These are phyloP conservation scores for Astrocystis sublimbata DNA, from an alignment of 495 filamentous ascomycete species.

Conservation along the genomic window DNA sequence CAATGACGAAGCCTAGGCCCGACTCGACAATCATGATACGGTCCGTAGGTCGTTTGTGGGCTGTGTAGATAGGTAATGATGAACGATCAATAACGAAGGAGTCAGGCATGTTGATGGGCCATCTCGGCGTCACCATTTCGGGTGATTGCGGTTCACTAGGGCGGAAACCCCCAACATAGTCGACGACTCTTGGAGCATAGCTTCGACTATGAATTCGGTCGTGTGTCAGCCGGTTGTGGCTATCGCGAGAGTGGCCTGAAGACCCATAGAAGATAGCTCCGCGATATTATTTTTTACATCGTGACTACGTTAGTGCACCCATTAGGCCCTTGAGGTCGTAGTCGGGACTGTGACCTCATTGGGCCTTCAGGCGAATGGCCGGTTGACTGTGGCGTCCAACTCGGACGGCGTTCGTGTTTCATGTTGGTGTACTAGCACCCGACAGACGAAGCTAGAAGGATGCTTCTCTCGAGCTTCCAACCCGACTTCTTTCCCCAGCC, in stretches of 20 bases:
- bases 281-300: not conserved
- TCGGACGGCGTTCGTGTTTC: conserved; percentile 8
- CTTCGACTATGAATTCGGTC: conserved; percentile 1
- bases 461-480: not conserved
- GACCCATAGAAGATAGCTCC: not conserved
- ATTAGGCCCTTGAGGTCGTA: not conserved
- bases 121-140: conserved; percentile 1
- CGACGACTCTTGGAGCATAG: not conserved
- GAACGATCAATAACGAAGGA: not conserved
- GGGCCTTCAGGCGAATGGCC: not conserved
- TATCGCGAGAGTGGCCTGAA: not conserved
- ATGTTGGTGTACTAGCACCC: conserved; percentile 9
- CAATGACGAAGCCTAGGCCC: not conserved
- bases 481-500: conserved; percentile 12
- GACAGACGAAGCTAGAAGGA: conserved; percentile 3
- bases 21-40: not conserved
- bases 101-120: conserved; percentile 1
- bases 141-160: conserved; percentile 12
- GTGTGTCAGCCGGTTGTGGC: too few relatives aligned
- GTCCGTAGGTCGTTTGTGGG: not conserved
- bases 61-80: not conserved
- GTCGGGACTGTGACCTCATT: conserved; percentile 8
- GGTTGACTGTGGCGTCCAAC: not conserved
- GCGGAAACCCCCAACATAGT: not conserved
- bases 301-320: too few relatives aligned